phyloP scores from a whole-genome alignment of 331 rosid genomes.

The Phaseolus coccineus region DNA sequence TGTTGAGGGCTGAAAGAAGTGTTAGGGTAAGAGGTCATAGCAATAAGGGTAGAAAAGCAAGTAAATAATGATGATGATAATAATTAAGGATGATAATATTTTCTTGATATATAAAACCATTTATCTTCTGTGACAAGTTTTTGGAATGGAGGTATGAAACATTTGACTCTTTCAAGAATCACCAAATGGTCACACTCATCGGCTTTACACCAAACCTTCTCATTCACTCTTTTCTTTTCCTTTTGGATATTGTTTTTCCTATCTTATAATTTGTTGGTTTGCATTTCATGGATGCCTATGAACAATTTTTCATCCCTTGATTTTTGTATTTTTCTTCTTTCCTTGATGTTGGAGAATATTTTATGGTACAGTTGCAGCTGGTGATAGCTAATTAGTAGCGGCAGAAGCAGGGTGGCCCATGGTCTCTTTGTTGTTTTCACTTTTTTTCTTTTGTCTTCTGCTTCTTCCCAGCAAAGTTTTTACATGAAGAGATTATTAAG shows the following conservation, averaged over 20 bases:
- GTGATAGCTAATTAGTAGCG: background rate
- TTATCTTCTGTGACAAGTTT: background rate
- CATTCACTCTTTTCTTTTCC: background rate
- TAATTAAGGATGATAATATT: conserved; percentile 4
- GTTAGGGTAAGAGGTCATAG: conserved; percentile 48
- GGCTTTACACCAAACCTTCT: conserved; percentile 3
- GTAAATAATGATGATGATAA: background rate
- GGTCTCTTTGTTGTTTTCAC: conserved; percentile 22
- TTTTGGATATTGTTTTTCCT: background rate
- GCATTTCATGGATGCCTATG: background rate
- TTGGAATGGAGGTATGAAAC: conserved; percentile 32
- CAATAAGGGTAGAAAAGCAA: background rate
- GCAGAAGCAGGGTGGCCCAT: conserved; percentile 36
- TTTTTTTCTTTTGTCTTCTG: background rate
- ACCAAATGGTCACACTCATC: background rate
- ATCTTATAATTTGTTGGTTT: background rate
- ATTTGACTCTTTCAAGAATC: conserved; percentile 34
- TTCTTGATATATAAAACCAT: background rate
- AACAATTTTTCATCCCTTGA: background rate
- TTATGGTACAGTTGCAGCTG: background rate
- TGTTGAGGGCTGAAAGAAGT: conserved; percentile 39
- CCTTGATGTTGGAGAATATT: background rate
- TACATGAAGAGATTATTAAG: background rate
- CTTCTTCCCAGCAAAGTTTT: background rate
- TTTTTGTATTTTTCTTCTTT: conserved; percentile 31